phyloP scores from a whole-genome alignment of 23 red algal genomes.

The Agarophyton chilense region DNA sequence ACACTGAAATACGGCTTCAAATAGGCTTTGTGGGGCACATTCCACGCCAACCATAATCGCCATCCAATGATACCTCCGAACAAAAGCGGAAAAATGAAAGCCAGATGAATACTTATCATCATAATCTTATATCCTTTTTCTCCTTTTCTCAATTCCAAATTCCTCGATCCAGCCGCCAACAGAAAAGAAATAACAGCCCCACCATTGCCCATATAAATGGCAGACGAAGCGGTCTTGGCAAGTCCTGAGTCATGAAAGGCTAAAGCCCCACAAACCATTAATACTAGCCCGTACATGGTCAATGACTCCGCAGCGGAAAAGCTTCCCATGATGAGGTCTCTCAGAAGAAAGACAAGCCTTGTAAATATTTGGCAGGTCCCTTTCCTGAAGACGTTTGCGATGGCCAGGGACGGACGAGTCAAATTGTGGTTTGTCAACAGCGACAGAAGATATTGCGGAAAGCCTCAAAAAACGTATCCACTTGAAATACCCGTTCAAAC shows the following conservation, averaged over 20 bases:
- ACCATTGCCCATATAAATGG: slow-evolving; percentile 65
- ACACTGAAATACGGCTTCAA: slow-evolving; percentile 47
- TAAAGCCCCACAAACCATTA: slow-evolving; percentile 64
- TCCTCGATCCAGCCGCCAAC: slow-evolving; percentile 31
- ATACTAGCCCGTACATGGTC: slow-evolving; percentile 28
- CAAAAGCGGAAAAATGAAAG: slow-evolving; percentile 41
- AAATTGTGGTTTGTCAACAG: too few relatives aligned
- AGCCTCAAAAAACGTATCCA: too few relatives aligned
- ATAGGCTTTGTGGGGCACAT: slow-evolving; percentile 47
- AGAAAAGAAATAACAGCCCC: slow-evolving; percentile 40
- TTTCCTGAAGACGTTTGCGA: too few relatives aligned
- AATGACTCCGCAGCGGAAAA: slow-evolving; percentile 39
- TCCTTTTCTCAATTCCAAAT: slow-evolving; percentile 39
- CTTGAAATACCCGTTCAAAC: too few relatives aligned
- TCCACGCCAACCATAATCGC: slow-evolving; percentile 50
- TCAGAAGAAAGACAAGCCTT: neutral
- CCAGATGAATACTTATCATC: slow-evolving; percentile 64
- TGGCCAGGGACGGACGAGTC: too few relatives aligned
- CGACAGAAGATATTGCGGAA: too few relatives aligned
- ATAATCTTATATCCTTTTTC: slow-evolving; percentile 58
- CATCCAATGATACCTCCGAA: slow-evolving; percentile 32
- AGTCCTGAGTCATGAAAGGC: slow-evolving; percentile 53
- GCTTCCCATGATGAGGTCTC: neutral
- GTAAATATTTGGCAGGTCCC: neutral
- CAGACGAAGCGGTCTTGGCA: slow-evolving; percentile 23